These are phyloP conservation scores for Boletus rubescentipes DNA, from an alignment of 768 basidiomycete species.

Conservation along the genomic window DNA sequence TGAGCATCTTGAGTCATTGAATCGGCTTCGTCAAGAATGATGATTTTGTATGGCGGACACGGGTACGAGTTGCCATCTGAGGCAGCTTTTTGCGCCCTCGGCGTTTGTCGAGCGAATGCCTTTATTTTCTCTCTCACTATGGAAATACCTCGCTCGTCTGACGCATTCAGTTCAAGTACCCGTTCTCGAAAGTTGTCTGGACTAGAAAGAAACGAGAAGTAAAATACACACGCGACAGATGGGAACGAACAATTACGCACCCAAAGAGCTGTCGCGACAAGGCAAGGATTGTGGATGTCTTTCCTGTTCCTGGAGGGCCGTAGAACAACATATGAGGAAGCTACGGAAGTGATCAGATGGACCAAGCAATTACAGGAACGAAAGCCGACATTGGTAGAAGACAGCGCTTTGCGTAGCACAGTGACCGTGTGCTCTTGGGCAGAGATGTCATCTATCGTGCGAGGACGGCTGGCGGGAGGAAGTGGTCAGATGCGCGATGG, in stretches of 20 bases:
- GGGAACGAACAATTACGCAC: slow-evolving; percentile 41
- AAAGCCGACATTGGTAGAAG: slow-evolving; percentile 80
- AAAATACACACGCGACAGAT: neutral
- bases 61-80: slow-evolving; percentile 85
- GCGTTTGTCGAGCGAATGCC: slow-evolving; percentile 91
- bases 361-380: neutral
- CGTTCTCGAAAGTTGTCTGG: slow-evolving; percentile 92
- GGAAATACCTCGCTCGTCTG: slow-evolving; percentile 95
- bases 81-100: slow-evolving; percentile 69
- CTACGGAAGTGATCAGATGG: slow-evolving; percentile 44
- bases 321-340: slow-evolving; percentile 99
- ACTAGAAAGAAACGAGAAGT: slow-evolving; percentile 39
- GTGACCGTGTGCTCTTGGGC: slow-evolving; percentile 96
- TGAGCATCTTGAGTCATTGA: slow-evolving; percentile 99
- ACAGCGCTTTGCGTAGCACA: slow-evolving; percentile 86
- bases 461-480: slow-evolving; percentile 69
- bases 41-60: slow-evolving; percentile 97
- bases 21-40: slow-evolving; percentile 98
- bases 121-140: slow-evolving; percentile 99
- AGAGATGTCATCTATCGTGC: slow-evolving; percentile 96
- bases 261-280: slow-evolving; percentile 93
- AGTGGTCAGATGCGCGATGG: neutral
- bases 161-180: slow-evolving; percentile 96
- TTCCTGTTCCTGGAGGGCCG: slow-evolving; percentile 97
- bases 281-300: slow-evolving; percentile 97